A percentile compares a stretch with the other conserved stretches of the same genome.
Conservation (phyloP, 192 early-diverging fungal genomes). For the Dimargaris xerosporica region DNA sequence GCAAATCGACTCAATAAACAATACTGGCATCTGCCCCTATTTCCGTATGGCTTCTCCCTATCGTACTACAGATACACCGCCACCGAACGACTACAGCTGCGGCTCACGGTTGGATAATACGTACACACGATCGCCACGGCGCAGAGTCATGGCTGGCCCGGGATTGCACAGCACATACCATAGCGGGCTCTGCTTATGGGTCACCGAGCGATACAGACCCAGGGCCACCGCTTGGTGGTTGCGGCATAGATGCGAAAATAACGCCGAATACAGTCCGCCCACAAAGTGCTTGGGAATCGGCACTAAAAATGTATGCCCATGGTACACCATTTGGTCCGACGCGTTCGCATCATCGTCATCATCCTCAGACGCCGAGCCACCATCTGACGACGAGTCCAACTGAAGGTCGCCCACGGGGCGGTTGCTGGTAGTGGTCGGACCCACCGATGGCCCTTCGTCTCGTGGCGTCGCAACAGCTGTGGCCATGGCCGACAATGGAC, state of each 20-base stretch:
- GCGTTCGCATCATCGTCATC: conserved; percentile 11
- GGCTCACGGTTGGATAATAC: conserved; percentile 20
- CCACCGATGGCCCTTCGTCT: not conserved
- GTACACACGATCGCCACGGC: conserved; percentile 40
- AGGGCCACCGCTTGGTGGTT: conserved; percentile 32
- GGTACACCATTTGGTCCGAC: conserved; percentile 15
- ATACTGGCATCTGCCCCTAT: too few species aligned
- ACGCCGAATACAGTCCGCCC: conserved; percentile 28
- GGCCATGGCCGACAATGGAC: not conserved
- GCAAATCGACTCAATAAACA: too few species aligned
- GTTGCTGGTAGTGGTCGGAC: not conserved
- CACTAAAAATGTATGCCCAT: conserved; percentile 26
- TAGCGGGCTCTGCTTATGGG: conserved; percentile 32
- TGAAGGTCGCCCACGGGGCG: conserved; percentile 16
- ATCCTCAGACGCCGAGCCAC: conserved; percentile 5
- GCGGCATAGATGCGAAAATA: conserved; percentile 34
- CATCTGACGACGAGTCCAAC: conserved; percentile 9
- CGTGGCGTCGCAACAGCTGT: not conserved
- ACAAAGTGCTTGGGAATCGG: conserved; percentile 26
- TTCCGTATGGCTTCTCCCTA: too few species aligned
- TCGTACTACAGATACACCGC: too few species aligned
- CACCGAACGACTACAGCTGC: too few species aligned
- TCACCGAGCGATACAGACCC: conserved; percentile 43
- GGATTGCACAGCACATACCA: conserved; percentile 49
- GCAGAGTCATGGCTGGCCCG: conserved; percentile 24